These are phyloP conservation scores for Xylaria digitata DNA, from an alignment of 2,329 filamentous ascomycete species.

Conservation along the genomic window DNA sequence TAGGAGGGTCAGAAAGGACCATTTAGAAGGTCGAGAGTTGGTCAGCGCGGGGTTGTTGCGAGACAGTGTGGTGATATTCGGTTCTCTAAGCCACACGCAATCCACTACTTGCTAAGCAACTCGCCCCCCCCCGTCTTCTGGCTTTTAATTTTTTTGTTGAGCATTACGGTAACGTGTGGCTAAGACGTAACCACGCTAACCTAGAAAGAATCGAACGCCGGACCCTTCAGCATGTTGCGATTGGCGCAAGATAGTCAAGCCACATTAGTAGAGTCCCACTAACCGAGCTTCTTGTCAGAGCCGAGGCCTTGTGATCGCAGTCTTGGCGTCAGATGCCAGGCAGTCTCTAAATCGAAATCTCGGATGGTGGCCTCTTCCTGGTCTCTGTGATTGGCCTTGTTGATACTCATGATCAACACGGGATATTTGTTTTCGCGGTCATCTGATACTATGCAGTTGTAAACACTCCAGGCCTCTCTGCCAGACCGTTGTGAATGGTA, in stretches of 20 bases:
- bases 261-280: slow-evolving; percentile 27
- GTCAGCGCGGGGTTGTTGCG: slow-evolving; percentile 34
- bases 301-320: slow-evolving; percentile 32
- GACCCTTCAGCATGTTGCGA: not conserved
- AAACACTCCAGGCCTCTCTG: slow-evolving; percentile 7
- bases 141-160: not conserved
- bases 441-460: slow-evolving; percentile 28
- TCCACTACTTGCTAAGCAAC: slow-evolving; percentile 3
- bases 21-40: slow-evolving; percentile 13
- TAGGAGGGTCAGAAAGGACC: slow-evolving; percentile 22
- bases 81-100: slow-evolving; percentile 29
- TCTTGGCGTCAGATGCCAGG: slow-evolving; percentile 30
- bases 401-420: slow-evolving; percentile 35
- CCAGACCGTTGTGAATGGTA: slow-evolving; percentile 23
- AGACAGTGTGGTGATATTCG: slow-evolving; percentile 31
- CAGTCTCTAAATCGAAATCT: slow-evolving; percentile 1
- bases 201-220: not conserved
- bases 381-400: slow-evolving; percentile 31
- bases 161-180: slow-evolving; percentile 23
- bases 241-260: slow-evolving; percentile 30
- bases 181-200: slow-evolving; percentile 19
- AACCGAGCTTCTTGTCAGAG: slow-evolving; percentile 16
- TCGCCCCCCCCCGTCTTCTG: not conserved
- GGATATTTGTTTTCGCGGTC: slow-evolving; percentile 30
- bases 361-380: slow-evolving; percentile 25